Evolutionary conservation across 1,139 yeast genomes (phyloP).

Genomic region (Kluyveromyces marxianus): DNA sequence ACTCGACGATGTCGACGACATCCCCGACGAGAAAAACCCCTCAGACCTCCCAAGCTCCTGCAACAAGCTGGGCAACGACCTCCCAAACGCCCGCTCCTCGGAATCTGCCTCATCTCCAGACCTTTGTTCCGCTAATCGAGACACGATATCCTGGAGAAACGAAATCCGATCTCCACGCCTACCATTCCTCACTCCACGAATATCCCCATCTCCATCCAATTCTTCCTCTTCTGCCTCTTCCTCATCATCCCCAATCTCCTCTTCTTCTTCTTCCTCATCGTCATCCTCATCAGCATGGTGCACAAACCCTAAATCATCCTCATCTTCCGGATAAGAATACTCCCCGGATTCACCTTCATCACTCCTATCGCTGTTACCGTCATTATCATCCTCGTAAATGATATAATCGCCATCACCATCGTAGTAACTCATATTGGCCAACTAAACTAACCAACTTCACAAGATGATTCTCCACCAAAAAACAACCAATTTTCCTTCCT

Average conservation of each 20-base stretch:
- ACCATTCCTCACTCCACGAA: constrained; percentile 12
- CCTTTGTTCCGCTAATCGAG: constrained; percentile 14
- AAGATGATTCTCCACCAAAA: too few species aligned
- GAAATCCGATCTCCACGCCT: constrained; percentile 8
- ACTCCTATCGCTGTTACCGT: constrained; percentile 15
- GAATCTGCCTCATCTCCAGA: constrained; percentile 13
- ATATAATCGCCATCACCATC: constrained; percentile 22
- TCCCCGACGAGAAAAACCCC: constrained; percentile 3
- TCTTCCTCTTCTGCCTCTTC: constrained; percentile 20
- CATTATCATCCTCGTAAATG: constrained; percentile 2
- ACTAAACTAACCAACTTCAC: background rate
- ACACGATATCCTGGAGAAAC: constrained; percentile 19
- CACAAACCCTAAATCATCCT: constrained; percentile 8
- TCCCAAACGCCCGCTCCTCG: constrained; percentile 29
- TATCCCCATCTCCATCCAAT: constrained; percentile 20
- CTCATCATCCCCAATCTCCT: constrained; percentile 11
- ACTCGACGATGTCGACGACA: background rate
- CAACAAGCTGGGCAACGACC: constrained; percentile 38
- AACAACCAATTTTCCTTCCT: too few species aligned
- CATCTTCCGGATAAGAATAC: constrained; percentile 14
- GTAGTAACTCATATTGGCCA: constrained; percentile 6
- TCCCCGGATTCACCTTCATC: constrained; percentile 24
- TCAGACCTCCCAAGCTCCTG: constrained; percentile 15
- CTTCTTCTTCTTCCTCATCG: constrained; percentile 9
- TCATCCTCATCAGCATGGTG: constrained; percentile 11